Evolutionary conservation across 169 alveolate genomes (phyloP), one percentile per base, ranked within the genome.

Genomic region (Plasmodium cynomolgi): DNA sequence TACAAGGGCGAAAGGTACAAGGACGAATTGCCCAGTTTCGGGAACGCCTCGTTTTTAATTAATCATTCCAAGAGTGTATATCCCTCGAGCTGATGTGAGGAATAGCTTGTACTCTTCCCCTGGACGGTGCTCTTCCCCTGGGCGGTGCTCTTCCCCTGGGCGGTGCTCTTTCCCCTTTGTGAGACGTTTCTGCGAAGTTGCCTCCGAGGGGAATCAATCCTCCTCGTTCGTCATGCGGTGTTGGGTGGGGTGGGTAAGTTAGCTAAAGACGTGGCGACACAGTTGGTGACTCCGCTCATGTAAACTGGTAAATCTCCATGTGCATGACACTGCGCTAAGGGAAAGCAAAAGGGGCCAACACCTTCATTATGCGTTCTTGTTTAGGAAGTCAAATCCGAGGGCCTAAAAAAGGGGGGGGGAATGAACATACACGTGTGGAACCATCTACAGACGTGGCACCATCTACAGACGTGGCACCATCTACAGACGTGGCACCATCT

Each of bases 331-430:
- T 77, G 11, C 26, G n/a, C 1, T 56, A 15, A 17, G 33, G 33
- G 6, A 29, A 82, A 33, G 34, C 34, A 85, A 13, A 41, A 47
- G 3, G 50, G 1, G 17, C n/a, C 13, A 58, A 29, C 20, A 50
- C 13, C 15, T 80, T 80, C 34, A 71, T 91, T 44, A 91, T 41
- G 74, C 29, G 81, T 81, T 91, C 68, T 91, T 91, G 81, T 81
- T 91, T 81, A 91, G 58, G 84, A 91, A 91, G 44, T 91, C 95
- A 73, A 91, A 91, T 81, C 95, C 95, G 58, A 91, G 84, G 20
- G 92, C 92, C 95, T 91, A 29, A n/a, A 71, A 39, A 77, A 29
- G 39, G 56, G 58, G 26, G 33, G 20, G 17, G 2, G 5, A 77
- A 41, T 23, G 83, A n/a, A 29, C 6, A 29, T 68, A 29, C 37